phyloP scores from a whole-genome alignment of 176 grass and related monocot species.

The Oryza glumipatula region DNA sequence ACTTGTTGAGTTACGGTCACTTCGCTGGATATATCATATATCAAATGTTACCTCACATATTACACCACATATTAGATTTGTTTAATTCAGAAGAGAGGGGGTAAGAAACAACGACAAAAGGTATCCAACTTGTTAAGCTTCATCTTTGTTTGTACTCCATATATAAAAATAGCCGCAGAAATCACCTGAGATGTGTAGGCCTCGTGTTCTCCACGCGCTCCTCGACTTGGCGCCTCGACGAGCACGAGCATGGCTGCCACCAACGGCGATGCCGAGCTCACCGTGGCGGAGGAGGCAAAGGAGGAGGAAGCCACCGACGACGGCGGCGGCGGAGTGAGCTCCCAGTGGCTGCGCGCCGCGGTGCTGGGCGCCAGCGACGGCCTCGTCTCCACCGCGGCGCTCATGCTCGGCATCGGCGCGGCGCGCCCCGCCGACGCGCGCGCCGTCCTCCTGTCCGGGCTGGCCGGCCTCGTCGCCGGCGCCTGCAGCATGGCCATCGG shows the following conservation, averaged over 20 bases:
- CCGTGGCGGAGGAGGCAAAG: neutral
- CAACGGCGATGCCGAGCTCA: constrained; percentile 48
- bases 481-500: constrained; percentile 77
- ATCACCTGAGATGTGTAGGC: neutral
- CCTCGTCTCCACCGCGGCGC: constrained; percentile 58
- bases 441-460: too few species aligned
- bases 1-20: too few species aligned
- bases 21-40: too few species aligned
- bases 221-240: neutral
- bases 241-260: constrained; percentile 25
- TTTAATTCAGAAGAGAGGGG: too few species aligned
- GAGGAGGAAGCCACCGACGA: neutral
- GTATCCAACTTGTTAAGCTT: constrained; percentile 1
- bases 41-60: too few species aligned
- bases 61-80: too few species aligned
- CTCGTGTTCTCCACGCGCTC: constrained; percentile 56
- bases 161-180: neutral
- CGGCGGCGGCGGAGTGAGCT: neutral
- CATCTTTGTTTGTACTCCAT: too few species aligned
- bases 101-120: constrained; percentile 1
- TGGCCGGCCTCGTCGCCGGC: constrained; percentile 18
- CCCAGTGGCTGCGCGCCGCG: constrained; percentile 54
- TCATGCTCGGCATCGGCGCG: constrained; percentile 69
- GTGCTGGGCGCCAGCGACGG: constrained; percentile 50
- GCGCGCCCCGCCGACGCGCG: constrained; percentile 29